Evolutionary conservation across 1,284 basidiomycete genomes (phyloP).

Genomic region (Schizophyllum amplum): DNA sequence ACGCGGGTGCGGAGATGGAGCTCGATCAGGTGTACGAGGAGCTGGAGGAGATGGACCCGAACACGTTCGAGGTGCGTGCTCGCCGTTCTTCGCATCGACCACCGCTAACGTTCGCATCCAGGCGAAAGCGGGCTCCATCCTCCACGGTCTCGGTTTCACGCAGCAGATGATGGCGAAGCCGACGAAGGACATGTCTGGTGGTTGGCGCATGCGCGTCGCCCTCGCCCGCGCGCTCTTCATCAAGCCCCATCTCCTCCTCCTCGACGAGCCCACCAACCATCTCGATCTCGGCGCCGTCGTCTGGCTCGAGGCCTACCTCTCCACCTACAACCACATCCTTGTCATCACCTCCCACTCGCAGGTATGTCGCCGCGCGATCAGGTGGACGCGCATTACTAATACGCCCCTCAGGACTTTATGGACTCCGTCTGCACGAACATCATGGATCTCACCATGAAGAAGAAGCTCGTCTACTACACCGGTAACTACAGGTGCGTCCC

Average conservation of each 20-base stretch:
- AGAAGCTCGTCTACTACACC: slow-evolving; percentile 87
- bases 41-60: slow-evolving; percentile 94
- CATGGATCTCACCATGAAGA: slow-evolving; percentile 90
- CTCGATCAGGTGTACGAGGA: slow-evolving; percentile 90
- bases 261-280: slow-evolving; percentile 88
- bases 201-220: slow-evolving; percentile 98
- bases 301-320: slow-evolving; percentile 97
- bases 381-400: too few species aligned
- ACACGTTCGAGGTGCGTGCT: slow-evolving; percentile 67
- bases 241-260: slow-evolving; percentile 90
- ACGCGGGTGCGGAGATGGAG: slow-evolving; percentile 82
- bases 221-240: slow-evolving; percentile 94
- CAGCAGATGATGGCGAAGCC: slow-evolving; percentile 92
- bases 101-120: not conserved
- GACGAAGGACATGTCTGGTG: slow-evolving; percentile 98
- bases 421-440: slow-evolving; percentile 96
- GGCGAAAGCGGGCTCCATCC: slow-evolving; percentile 71
- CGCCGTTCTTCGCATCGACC: not conserved
- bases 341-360: slow-evolving; percentile 90
- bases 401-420: slow-evolving; percentile 81
- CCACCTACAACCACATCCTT: slow-evolving; percentile 97
- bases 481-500: slow-evolving; percentile 71
- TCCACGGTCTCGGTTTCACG: slow-evolving; percentile 94
- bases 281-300: slow-evolving; percentile 97
- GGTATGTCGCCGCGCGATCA: not conserved